Evolutionary conservation across 2,329 filamentous ascomycete genomes (phyloP), one percentile per base, ranked within the genome.

Genomic region (Ophiostoma pallidulum): DNA sequence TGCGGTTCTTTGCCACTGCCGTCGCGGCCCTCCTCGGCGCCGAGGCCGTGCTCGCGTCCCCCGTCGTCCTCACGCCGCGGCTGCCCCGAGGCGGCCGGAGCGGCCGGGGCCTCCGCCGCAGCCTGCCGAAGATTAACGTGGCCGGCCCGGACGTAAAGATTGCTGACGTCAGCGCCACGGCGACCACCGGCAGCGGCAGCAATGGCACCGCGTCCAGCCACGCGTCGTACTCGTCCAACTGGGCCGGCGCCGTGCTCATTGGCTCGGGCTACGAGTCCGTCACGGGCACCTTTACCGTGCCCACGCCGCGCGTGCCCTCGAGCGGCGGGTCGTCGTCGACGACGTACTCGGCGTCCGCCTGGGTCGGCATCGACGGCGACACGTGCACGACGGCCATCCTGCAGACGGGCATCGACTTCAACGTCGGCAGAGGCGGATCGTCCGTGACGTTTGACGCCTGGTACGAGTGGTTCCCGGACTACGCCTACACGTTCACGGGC

Each of bases 1-100:
- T 78, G 75, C 77, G 73, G 66, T 63, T 72, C 62, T 62, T 71
- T 61, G 57, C 67, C 41, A 51, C 65, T 42, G 49, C 72, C 38
- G 62, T 53, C 24, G 49, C 52, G 16, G 53, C 48, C 48, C 47
- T 54, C 22, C 42, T 56, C 28, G 46, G 70, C 49, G 66, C 68
- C 45, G 63, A 64, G 48, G 57, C 63, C 47, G 66, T 64, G 41
- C 42, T 71, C 31, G 72, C 70, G 31, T 69, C 70, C 24, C 73
- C 72, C 29, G 65, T 70, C 32, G 67, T 64, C 14, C 63, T 64
- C 22, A 57, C 62, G 26, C 66, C 64, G 41, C 66, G 64, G 49
- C 64, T 58, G 37, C 60, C 61, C 36, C 59, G 60, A 58, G 48
- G 54, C 57, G 58, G 19, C 14, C 24, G 1, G 4, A 4, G 59